phyloP scores from a whole-genome alignment of 2,329 filamentous ascomycete genomes.

The Scedosporium minutisporum region DNA sequence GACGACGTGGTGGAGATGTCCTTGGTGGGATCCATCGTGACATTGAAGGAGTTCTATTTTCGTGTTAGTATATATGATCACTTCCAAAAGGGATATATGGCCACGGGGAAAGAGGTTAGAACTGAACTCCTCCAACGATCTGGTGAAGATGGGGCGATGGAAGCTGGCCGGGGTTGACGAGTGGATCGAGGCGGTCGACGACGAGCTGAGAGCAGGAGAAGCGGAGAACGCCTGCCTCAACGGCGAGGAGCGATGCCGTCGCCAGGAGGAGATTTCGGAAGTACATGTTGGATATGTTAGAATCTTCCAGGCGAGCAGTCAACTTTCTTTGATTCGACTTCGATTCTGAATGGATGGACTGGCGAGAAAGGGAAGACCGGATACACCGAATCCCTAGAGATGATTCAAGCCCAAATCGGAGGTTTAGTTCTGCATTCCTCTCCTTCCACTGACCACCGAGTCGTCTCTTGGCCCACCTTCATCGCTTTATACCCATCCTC shows the following conservation, averaged over 20 bases:
- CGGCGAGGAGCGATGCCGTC: not conserved
- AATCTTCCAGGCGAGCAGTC: too few species aligned
- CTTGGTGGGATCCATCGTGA: constrained; percentile 5
- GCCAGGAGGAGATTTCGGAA: not conserved
- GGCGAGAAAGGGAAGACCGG: too few species aligned
- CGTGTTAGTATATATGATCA: not conserved
- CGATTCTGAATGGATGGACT: too few species aligned
- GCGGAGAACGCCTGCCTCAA: constrained; percentile 23
- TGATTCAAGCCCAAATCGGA: too few species aligned
- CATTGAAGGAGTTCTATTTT: constrained; percentile 23
- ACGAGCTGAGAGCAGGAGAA: constrained; percentile 37
- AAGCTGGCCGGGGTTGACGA: constrained; percentile 33
- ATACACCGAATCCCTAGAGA: too few species aligned
- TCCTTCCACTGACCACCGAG: too few species aligned
- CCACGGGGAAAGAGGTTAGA: not conserved
- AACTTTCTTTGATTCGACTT: too few species aligned
- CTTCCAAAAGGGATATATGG: not conserved
- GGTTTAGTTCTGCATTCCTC: too few species aligned
- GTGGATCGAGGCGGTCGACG: constrained; percentile 34
- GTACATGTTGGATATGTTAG: not conserved
- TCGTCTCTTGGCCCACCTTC: too few species aligned
- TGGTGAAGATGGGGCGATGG: constrained; percentile 48
- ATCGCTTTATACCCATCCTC: too few species aligned
- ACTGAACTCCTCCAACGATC: constrained; percentile 41
- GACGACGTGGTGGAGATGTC: not conserved